A percentile compares a stretch with the other conserved stretches of the same genome.
phyloP scores from a whole-genome alignment of 2,329 filamentous ascomycete species.

The Colletotrichum viniferum region DNA sequence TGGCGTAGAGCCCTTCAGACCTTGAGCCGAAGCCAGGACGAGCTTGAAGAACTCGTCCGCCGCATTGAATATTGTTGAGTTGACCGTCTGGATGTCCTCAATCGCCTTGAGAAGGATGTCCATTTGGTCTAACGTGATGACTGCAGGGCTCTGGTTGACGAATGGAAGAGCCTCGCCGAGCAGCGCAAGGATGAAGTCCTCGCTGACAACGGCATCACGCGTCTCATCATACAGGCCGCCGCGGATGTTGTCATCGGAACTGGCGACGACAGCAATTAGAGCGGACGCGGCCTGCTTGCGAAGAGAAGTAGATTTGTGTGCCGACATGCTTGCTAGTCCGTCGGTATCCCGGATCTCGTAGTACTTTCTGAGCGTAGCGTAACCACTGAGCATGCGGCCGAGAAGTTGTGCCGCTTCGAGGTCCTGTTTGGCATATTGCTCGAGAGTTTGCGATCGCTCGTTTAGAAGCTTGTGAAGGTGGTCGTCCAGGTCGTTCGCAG shows the following conservation, averaged over 20 bases:
- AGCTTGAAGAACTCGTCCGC: slow-evolving; percentile 81
- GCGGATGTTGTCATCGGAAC: slow-evolving; percentile 87
- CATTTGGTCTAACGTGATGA: slow-evolving; percentile 75
- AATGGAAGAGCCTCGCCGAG: slow-evolving; percentile 85
- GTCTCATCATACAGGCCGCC: slow-evolving; percentile 86
- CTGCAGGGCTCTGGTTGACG: slow-evolving; percentile 58
- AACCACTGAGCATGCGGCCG: slow-evolving; percentile 86
- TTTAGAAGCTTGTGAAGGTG: slow-evolving; percentile 73
- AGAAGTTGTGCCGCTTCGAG: slow-evolving; percentile 82
- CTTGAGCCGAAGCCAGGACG: slow-evolving; percentile 73
- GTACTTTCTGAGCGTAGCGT: slow-evolving; percentile 88
- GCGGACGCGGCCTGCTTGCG: slow-evolving; percentile 74
- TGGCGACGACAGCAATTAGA: slow-evolving; percentile 82
- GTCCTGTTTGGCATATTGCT: slow-evolving; percentile 74
- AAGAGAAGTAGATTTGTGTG: slow-evolving; percentile 56
- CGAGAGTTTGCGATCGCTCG: slow-evolving; percentile 74
- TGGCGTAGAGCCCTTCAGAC: slow-evolving; percentile 65
- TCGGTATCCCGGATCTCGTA: slow-evolving; percentile 81
- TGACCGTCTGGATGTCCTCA: slow-evolving; percentile 80
- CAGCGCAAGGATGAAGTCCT: slow-evolving; percentile 83
- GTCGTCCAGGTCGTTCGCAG: slow-evolving; percentile 72
- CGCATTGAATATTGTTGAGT: slow-evolving; percentile 71
- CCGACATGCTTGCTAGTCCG: slow-evolving; percentile 29
- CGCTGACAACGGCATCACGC: slow-evolving; percentile 82
- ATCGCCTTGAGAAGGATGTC: slow-evolving; percentile 77